A percentile compares a stretch with the other conserved stretches of the same genome.
Evolutionary conservation across 208 protist species (phyloP).

Genomic region (Leishmania arabica): DNA sequence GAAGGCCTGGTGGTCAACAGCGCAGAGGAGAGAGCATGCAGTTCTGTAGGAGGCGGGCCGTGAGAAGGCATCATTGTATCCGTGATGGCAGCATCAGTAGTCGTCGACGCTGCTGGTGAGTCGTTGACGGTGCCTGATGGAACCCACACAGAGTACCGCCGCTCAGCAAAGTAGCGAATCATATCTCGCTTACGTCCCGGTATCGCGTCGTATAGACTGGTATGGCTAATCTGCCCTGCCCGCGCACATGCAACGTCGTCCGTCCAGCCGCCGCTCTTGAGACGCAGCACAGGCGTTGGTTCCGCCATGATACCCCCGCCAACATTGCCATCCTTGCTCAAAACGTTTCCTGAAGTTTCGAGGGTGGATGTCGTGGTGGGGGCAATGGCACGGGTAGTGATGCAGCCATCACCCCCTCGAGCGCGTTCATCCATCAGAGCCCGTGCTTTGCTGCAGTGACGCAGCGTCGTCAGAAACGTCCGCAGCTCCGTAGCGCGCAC

Average conservation of each 20-base stretch:
- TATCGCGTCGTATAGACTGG: conserved; percentile 19
- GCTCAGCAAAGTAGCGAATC: conserved; percentile 45
- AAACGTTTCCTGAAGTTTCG: neutral
- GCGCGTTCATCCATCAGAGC: neutral
- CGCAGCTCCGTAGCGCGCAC: conserved; percentile 37
- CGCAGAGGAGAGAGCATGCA: neutral
- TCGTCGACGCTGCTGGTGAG: neutral
- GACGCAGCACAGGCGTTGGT: neutral
- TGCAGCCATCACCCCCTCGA: neutral
- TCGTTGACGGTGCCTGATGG: neutral
- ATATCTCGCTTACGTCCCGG: conserved; percentile 59
- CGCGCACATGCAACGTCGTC: neutral
- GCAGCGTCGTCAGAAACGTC: conserved; percentile 24
- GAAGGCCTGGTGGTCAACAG: neutral
- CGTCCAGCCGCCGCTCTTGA: neutral
- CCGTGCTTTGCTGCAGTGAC: conserved; percentile 17
- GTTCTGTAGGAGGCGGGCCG: neutral
- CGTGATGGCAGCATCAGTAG: neutral
- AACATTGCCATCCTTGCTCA: neutral
- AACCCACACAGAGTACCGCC: conserved; percentile 26
- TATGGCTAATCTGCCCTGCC: neutral
- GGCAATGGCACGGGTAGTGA: neutral
- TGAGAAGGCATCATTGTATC: neutral
- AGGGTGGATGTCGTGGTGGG: neutral
- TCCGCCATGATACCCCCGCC: neutral